These are phyloP conservation scores for Acanthamoeba healyi DNA, from an alignment of 208 protist species.

Conservation along the genomic window DNA sequence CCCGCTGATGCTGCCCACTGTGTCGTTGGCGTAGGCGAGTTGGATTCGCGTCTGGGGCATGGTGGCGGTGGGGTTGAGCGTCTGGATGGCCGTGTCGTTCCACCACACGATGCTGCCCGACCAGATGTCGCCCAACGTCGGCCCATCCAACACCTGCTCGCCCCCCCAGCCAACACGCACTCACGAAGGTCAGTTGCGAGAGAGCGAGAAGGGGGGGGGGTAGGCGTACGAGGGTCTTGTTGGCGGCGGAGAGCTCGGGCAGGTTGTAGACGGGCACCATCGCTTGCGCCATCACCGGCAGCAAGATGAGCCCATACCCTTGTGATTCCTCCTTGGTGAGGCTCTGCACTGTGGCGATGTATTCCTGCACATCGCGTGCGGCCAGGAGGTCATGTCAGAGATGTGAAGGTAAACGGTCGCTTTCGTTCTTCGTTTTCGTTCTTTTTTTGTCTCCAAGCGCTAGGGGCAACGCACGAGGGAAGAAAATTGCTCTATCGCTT, in stretches of 20 bases:
- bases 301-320: background rate
- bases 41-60: background rate
- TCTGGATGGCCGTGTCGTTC: slow-evolving; percentile 18
- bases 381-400: background rate
- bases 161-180: no score
- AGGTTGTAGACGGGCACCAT: slow-evolving; percentile 18
- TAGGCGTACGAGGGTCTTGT: slow-evolving; percentile 8
- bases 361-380: background rate
- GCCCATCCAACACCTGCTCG: background rate
- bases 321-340: background rate
- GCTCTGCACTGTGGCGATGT: background rate
- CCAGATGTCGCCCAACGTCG: background rate
- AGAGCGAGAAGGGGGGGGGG: background rate
- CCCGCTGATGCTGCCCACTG: background rate
- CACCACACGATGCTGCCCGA: background rate
- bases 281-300: background rate
- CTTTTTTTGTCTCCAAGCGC: background rate
- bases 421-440: no score
- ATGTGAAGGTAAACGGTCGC: no score
- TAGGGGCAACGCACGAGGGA: background rate
- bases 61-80: background rate
- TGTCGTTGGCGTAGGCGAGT: slow-evolving; percentile 5
- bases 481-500: background rate
- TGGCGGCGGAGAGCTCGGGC: background rate
- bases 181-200: background rate